A percentile compares a stretch with the other conserved stretches of the same genome.
Evolutionary conservation across 345 rosid genomes (phyloP).

Genomic region (Pelargonium nanum): DNA sequence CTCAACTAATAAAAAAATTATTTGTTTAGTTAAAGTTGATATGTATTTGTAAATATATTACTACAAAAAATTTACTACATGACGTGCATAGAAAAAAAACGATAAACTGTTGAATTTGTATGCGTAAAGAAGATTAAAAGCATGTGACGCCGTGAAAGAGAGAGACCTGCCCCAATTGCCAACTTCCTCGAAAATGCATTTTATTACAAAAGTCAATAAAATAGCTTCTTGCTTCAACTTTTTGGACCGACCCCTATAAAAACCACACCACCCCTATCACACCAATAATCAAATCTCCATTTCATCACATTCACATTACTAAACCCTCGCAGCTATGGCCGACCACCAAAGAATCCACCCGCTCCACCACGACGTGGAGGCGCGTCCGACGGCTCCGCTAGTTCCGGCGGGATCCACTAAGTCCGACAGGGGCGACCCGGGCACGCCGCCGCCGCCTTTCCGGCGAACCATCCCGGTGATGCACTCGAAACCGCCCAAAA

Average conservation of each 20-base stretch:
- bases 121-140: background rate
- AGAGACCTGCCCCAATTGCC: background rate
- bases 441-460: slow-evolving; percentile 19
- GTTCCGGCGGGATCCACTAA: slow-evolving; percentile 34
- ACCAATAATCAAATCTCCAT: background rate
- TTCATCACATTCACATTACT: background rate
- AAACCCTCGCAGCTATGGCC: slow-evolving; percentile 23
- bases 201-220: background rate
- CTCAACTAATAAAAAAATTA: too few relatives aligned
- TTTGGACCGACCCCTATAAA: background rate
- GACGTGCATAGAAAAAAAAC: too few relatives aligned
- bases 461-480: slow-evolving; percentile 26
- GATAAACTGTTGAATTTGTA: too few relatives aligned
- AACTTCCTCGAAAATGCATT: background rate
- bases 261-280: background rate
- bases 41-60: too few relatives aligned
- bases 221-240: background rate
- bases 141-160: background rate
- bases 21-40: too few relatives aligned
- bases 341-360: slow-evolving; percentile 66
- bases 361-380: slow-evolving; percentile 38
- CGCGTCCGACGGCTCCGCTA: slow-evolving; percentile 44
- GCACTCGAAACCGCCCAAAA: slow-evolving; percentile 37
- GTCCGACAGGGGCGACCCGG: slow-evolving; percentile 38
- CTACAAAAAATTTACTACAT: too few relatives aligned